A percentile compares a stretch with the other conserved stretches of the same genome.
Conservation (phyloP, 2,329 filamentous ascomycete genomes). For the Eurotiales sp. region DNA sequence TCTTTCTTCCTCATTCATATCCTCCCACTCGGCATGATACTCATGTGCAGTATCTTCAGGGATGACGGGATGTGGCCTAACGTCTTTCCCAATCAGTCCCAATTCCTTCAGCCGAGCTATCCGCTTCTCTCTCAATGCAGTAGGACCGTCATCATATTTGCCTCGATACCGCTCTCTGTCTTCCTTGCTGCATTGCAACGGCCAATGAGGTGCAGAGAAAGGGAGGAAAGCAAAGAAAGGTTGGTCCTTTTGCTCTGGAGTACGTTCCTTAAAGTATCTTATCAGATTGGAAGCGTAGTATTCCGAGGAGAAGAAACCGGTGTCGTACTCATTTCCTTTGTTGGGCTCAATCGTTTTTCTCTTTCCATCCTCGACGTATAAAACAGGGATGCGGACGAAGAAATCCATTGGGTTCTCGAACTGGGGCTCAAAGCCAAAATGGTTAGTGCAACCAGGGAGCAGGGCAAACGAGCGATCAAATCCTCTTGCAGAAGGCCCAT, state of each 20-base stretch:
- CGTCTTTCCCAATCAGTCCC: constrained; percentile 40
- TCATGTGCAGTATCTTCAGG: constrained; percentile 38
- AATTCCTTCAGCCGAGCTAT: constrained; percentile 45
- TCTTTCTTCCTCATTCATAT: constrained; percentile 36
- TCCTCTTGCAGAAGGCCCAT: constrained; percentile 25
- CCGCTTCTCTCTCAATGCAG: constrained; percentile 43
- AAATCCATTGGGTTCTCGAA: background rate
- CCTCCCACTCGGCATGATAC: constrained; percentile 42
- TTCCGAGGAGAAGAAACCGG: constrained; percentile 1
- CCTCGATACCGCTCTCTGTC: constrained; percentile 48
- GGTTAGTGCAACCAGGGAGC: constrained; percentile 30
- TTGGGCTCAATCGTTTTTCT: background rate
- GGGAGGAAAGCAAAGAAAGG: constrained; percentile 50
- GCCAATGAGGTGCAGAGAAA: constrained; percentile 53
- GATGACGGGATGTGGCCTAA: constrained; percentile 42
- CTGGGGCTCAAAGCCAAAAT: constrained; percentile 23
- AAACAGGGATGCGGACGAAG: background rate
- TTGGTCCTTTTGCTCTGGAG: constrained; percentile 32
- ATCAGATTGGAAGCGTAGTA: background rate
- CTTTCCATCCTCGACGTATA: background rate
- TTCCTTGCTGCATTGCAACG: constrained; percentile 48
- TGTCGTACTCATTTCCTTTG: too few species aligned
- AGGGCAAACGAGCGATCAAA: constrained; percentile 28
- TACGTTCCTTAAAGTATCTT: constrained; percentile 27
- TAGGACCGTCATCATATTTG: constrained; percentile 49